Percentiles rank a stretch among this genome's conserved stretches.
These are phyloP conservation scores for Breviolum minutum DNA, from an alignment of 73 alveolate species.

Conservation along the genomic window DNA sequence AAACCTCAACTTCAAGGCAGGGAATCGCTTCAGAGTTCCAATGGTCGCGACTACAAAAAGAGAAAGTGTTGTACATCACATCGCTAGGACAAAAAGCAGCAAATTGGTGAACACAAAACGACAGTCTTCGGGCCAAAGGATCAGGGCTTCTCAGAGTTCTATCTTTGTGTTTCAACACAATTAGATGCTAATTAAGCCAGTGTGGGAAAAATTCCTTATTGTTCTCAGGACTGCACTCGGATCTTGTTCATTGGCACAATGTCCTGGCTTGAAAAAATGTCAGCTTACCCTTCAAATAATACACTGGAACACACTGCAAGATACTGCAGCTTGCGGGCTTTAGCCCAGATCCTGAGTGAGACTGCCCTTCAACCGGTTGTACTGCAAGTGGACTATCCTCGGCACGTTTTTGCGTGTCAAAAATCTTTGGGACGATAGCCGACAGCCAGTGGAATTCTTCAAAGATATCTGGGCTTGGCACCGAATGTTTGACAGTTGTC, in stretches of 20 bases:
- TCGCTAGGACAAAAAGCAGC: not conserved
- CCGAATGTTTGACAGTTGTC: conserved; percentile 72
- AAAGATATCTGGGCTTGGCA: not conserved
- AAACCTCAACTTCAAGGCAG: conserved; percentile 15
- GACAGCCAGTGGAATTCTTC: not conserved
- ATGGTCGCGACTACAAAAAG: too few relatives aligned
- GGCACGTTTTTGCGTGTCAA: not conserved
- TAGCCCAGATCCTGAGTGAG: conserved; percentile 29
- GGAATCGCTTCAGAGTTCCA: too few relatives aligned
- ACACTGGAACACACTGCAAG: not conserved
- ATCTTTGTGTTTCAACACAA: too few relatives aligned
- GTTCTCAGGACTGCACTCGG: conserved; percentile 11
- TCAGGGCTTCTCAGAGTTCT: not conserved
- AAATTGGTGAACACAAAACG: not conserved
- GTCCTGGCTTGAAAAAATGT: not conserved
- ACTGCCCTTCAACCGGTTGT: conserved; percentile 79
- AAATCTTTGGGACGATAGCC: not conserved
- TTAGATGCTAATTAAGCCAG: not conserved
- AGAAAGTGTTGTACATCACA: not conserved
- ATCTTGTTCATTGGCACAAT: conserved; percentile 80
- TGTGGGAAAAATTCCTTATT: not conserved
- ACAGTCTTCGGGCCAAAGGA: not conserved
- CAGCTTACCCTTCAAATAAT: not conserved
- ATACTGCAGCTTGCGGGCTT: not conserved
- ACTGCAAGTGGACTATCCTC: conserved; percentile 83